Evolutionary conservation across 2,329 filamentous ascomycete genomes (phyloP), one percentile per base, ranked within the genome.

Genomic region (Escovopsis weberi): DNA sequence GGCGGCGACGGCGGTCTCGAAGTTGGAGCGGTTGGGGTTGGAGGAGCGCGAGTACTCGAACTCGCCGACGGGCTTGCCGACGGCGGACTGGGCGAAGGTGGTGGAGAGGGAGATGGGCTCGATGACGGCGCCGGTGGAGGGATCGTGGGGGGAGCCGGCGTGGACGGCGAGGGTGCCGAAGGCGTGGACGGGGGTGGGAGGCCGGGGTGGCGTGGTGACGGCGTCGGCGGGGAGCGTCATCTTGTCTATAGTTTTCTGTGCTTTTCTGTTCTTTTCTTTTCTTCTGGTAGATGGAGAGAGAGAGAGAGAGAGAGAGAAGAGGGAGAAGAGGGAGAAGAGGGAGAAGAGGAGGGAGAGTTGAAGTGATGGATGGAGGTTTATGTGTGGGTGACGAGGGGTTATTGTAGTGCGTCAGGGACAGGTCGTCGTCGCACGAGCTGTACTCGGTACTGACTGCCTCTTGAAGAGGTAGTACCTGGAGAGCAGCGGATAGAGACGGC

Each of bases 161-260:
- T 98, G 91, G 18, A 98, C 91, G 44, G 91, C 91, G 48, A 93
- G 75, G 39, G 91, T 98, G 47, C 86, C 91, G 65, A 98, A 96
- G 49, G 77, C 72, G 61, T 86, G 80, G 45, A 80, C 72, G 50
- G 85, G 83, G 37, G 83, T 81, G 44, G 61, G 75, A 39, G 81
- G 76, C 49, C 80, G 73, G 40, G 82, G 80, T 50, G 84, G 83
- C 45, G 84, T 88, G 54, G 81, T 74, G 56, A 85, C 80, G 42
- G 75, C 66, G 53, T 74, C 69, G 49, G 58, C 52, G 43, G 28
- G 8, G 40, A 53, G 53, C 45, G 57, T 56, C 56, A 59, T 57
- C 38, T 33, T 46, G 40, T 7, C 30, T 33, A 7, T 6, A 6
- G 26, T 37, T 4, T 9, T 42, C 10, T 35, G 19, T 34, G 28